Base-by-base conservation (phyloP, 176 grass and related monocot genomes). In the Neostapfia colusana region DNA sequence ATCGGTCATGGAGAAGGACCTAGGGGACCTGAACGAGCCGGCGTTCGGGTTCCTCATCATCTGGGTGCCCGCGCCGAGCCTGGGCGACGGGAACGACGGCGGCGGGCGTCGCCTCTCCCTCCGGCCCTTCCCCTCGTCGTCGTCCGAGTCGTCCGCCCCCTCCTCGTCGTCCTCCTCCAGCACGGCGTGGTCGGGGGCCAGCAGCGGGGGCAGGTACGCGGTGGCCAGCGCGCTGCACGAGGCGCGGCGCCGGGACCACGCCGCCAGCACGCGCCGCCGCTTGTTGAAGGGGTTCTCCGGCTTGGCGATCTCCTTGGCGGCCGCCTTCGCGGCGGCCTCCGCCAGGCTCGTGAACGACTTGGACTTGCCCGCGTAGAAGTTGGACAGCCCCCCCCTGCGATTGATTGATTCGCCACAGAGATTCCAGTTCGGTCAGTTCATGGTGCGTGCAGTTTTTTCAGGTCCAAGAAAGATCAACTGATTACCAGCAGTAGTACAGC, bases 281-380 rank as follows among this genome's bases (percentile, higher is more conserved):
- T 97, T 97, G 85, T 97, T 97, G 80, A 97, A 93, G 1, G 90
- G 90, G 73, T 93, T 97, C 82, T 97, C 93, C 23, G 90, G 93
- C 82, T 97, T 97, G 17, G 86, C 73, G 55, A 97, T 86, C 70
- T 93, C 93, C 76, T 81, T 86, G 13, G 85, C 83, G 0, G 60
- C 82, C 12, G 82, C 81, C 54, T 40, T 85, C 31, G 90, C 74
- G 1, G 90, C 84, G 0, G 86, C 87, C 69, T 93, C 83, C 2
- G 69, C 79, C 4, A 97, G 76, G 88, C 79, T 84, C 18, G 88
- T 89, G 82, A 97, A 97, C 1, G 89, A 97, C 77, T 90, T 92
- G 6, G 93, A 92, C 72, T 97, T 97, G 74, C 93, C 93, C 0
- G 85, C 84, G 85, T 88, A 97, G 87, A 88, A 97, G 59, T 84